Conservation (phyloP, 805 yeast genomes). For the Ogataea philodendri region DNA sequence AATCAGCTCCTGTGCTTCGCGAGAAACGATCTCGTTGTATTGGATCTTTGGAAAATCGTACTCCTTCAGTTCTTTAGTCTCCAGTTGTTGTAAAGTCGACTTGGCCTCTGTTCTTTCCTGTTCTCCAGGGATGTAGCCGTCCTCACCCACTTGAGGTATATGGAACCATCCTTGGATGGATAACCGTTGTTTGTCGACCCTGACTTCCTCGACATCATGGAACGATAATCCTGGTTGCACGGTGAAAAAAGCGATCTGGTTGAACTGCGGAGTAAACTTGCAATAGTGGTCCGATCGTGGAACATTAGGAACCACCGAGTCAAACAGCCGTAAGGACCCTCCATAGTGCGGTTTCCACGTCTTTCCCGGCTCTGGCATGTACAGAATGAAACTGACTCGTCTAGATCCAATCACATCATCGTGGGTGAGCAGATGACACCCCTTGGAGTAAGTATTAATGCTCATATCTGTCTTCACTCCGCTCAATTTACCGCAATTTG, state of each 20-base stretch:
- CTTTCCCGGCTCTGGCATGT: slow-evolving; percentile 88
- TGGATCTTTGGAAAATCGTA: slow-evolving; percentile 75
- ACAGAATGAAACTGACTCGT: slow-evolving; percentile 87
- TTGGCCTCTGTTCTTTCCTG: slow-evolving; percentile 72
- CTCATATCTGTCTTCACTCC: slow-evolving; percentile 93
- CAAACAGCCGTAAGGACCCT: slow-evolving; percentile 85
- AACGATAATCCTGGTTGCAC: slow-evolving; percentile 96
- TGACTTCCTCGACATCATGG: slow-evolving; percentile 97
- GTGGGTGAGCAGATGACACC: slow-evolving; percentile 91
- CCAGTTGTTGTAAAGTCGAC: slow-evolving; percentile 76
- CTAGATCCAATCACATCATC: slow-evolving; percentile 98
- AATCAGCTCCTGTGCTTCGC: slow-evolving; percentile 29
- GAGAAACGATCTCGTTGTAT: slow-evolving; percentile 26
- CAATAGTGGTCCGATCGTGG: slow-evolving; percentile 74
- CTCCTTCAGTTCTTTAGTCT: slow-evolving; percentile 71
- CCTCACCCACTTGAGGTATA: slow-evolving; percentile 91
- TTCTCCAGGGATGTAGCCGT: slow-evolving; percentile 79
- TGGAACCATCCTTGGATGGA: slow-evolving; percentile 99
- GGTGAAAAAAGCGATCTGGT: slow-evolving; percentile 92
- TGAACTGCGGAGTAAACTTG: slow-evolving; percentile 86
- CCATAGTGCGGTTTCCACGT: slow-evolving; percentile 91
- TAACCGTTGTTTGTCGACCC: slow-evolving; percentile 83
- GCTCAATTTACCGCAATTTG: slow-evolving; percentile 85
- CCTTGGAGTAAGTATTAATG: slow-evolving; percentile 84
- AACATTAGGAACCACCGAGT: slow-evolving; percentile 83